Evolutionary conservation across 768 basidiomycete species (phyloP).

Genomic region (Lactarius sanguifluus): DNA sequence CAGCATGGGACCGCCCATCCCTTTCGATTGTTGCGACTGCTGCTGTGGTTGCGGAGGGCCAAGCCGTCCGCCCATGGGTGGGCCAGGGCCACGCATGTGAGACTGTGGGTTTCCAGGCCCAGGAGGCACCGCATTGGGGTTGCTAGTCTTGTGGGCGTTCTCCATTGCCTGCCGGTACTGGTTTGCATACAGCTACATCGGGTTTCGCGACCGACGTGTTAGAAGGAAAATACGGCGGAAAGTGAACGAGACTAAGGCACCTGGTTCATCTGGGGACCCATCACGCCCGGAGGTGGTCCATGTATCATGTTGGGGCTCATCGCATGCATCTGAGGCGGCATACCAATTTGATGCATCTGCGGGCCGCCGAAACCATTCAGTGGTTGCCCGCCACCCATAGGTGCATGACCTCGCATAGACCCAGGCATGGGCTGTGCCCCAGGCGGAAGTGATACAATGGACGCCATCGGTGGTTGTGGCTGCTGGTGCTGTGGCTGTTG

Average conservation of each 20-base stretch:
- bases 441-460: slow-evolving; percentile 39
- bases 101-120: slow-evolving; percentile 12
- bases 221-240: neutral
- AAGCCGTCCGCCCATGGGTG: slow-evolving; percentile 12
- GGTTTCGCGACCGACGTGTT: neutral
- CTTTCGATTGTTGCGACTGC: slow-evolving; percentile 21
- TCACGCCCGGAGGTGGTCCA: slow-evolving; percentile 7
- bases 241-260: neutral
- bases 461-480: slow-evolving; percentile 42
- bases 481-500: slow-evolving; percentile 39
- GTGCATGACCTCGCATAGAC: slow-evolving; percentile 39
- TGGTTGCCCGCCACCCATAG: slow-evolving; percentile 41
- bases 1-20: slow-evolving; percentile 28
- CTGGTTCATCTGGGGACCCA: slow-evolving; percentile 19
- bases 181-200: slow-evolving; percentile 5
- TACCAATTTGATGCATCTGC: slow-evolving; percentile 21
- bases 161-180: slow-evolving; percentile 21
- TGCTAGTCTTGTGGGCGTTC: slow-evolving; percentile 8
- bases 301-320: slow-evolving; percentile 23
- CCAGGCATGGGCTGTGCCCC: slow-evolving; percentile 34
- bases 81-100: slow-evolving; percentile 15
- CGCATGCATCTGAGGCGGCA: slow-evolving; percentile 22
- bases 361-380: slow-evolving; percentile 21
- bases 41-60: slow-evolving; percentile 20
- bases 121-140: neutral